Evolutionary conservation across 2,329 filamentous ascomycete species (phyloP), one percentile per base, ranked within the genome.

Genomic region (Colletotrichum tabaci): DNA sequence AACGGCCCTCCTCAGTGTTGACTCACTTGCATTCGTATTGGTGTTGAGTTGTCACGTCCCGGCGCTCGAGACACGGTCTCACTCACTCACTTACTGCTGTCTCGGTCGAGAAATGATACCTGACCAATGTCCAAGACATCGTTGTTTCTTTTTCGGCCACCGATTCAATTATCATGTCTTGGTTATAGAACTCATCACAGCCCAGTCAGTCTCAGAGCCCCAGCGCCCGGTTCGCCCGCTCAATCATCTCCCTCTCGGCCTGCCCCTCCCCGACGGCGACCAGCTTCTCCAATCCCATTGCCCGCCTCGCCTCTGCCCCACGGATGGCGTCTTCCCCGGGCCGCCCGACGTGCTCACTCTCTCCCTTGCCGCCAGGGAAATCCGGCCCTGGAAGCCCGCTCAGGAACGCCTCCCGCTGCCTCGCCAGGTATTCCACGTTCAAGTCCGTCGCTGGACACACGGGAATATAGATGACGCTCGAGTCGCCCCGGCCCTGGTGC

Each of bases 381-480:
- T 94, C 92, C 40, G 91, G 91, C 0, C 87, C 89, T 0, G 91
- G 92, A 0, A 87, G 89, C 5, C 94, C 95, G 0, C 84, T 79
- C 3, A 92, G 80, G 75, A 96, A 96, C 0, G 90, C 88, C n/a
- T 89, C 85, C 23, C 92, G 88, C 82, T 97, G 94, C 18, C 89
- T 87, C 1, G 82, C 86, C 1, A 96, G 84, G 78, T 95, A 96
- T 26, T 88, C 82, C 0, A 92, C 91, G 76, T 96, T 98, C 49
- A 86, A 83, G 64, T 92, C 89, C 0, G 94, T 97, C 40, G 94
- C 86, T 0, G 95, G 95, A 66, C 93, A 96, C 0, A 94, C 91
- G 0, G 95, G 95, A 66, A 98, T 97, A 77, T 98, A 98, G 71
- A 98, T 78, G 0, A 98, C 95, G 75, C 92, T 95, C 0, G 93